Evolutionary conservation across 768 basidiomycete genomes (phyloP), one percentile per base, ranked within the genome.

Genomic region (Lentinula sp.): DNA sequence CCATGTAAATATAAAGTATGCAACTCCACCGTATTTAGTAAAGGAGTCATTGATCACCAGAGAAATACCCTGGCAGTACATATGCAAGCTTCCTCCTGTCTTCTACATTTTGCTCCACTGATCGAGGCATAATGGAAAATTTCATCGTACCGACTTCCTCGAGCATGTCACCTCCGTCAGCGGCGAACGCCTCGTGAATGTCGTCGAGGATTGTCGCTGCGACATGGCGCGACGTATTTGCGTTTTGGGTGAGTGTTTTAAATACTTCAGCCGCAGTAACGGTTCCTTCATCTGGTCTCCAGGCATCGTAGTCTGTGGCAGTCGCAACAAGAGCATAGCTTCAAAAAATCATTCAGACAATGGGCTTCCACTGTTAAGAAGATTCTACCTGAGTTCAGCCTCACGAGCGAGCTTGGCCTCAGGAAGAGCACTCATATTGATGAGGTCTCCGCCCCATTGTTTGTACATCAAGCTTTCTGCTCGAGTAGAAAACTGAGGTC

Each of bases 331-430:
- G 83, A 0, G 91, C 93, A 71, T 98, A 98, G 69, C 95, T 98
- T 68, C 0, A 62, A 18, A 35, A 45, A 16, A 58, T 7, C 35
- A 23, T 55, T 61, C 15, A 51, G 41, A 50, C 32, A 18, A 8
- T 28, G 28, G 53, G 13, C 18, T 18, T 8, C 42, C 36, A 43
- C 57, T 28, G 36, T 52, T 60, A 43, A 20, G 33, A 18, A 15
- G 6, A 45, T 10, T 18, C 7, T 37, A 95, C 94, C 88, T 88
- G 12, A 99, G 73, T 75, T 99, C 96, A 1, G 94, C 95, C 77
- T 99, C 95, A 13, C 95, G 78, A 3, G 96, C 96, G 45, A 98
- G 80, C 78, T 98, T 98, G n/a, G 95, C 87, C 76, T 99, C 96
- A 1, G 97, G 97, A 32, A 98, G 77, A 43, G 91, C 91, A 61